Conservation (phyloP, 306 rosid genomes). For the Boehmeria nivea region DNA sequence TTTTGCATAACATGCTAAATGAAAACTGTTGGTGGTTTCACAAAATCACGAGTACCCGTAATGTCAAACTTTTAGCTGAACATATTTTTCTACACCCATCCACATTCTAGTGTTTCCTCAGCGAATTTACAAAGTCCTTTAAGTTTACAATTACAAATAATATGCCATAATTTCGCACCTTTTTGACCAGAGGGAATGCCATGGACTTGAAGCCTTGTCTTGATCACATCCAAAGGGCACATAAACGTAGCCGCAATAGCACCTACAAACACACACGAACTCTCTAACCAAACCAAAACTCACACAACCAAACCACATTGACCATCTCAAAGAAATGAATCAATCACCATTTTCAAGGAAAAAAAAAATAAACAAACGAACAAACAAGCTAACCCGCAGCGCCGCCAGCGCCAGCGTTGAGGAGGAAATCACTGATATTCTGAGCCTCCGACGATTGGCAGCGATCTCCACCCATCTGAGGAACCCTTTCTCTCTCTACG, state of each 20-base stretch:
- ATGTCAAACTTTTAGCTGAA: too few relatives aligned
- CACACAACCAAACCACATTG: not conserved
- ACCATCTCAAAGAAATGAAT: not conserved
- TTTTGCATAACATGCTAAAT: too few relatives aligned
- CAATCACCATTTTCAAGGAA: not conserved
- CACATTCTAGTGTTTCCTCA: too few relatives aligned
- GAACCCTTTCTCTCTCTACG: not conserved
- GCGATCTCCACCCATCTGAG: conserved; percentile 49
- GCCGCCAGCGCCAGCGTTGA: conserved; percentile 82
- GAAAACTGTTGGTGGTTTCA: too few relatives aligned
- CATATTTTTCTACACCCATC: too few relatives aligned
- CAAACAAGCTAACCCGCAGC: conserved; percentile 59
- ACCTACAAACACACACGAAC: conserved; percentile 42
- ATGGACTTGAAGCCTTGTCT: conserved; percentile 94
- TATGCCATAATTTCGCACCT: too few relatives aligned
- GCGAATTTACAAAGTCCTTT: too few relatives aligned
- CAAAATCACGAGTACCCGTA: too few relatives aligned
- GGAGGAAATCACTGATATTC: conserved; percentile 34
- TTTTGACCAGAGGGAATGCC: conserved; percentile 70
- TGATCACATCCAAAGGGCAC: conserved; percentile 97
- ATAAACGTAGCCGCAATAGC: conserved; percentile 90
- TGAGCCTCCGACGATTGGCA: conserved; percentile 33
- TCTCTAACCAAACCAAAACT: not conserved
- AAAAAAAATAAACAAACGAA: not conserved
- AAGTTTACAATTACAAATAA: too few relatives aligned